Evolutionary conservation across 2,329 filamentous ascomycete species (phyloP).

Genomic region (Aspergillus puulaauensis): DNA sequence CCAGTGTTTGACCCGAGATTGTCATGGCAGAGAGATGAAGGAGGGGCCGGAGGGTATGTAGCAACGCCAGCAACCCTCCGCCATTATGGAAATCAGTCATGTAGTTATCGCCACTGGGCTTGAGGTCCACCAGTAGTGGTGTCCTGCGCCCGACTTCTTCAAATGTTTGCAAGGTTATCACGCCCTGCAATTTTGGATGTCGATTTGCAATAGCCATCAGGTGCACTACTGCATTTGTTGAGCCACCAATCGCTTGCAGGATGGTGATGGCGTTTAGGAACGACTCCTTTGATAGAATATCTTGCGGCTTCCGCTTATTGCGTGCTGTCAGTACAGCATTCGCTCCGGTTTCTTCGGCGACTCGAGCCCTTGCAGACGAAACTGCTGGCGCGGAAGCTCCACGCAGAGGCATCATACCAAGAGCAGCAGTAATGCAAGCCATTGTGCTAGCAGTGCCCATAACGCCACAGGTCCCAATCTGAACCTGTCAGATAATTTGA

Average conservation of each 20-base stretch:
- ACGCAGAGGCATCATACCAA: constrained; percentile 54
- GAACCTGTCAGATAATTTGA: neutral
- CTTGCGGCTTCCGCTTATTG: constrained; percentile 43
- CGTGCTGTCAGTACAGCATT: constrained; percentile 48
- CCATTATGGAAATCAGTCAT: constrained; percentile 58
- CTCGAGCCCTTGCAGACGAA: constrained; percentile 50
- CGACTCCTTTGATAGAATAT: constrained; percentile 47
- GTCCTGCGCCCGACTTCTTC: constrained; percentile 50
- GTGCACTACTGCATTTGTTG: constrained; percentile 57
- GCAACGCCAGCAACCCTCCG: constrained; percentile 51
- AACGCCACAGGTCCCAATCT: constrained; percentile 56
- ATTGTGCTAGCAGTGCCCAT: constrained; percentile 61
- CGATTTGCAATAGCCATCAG: constrained; percentile 55
- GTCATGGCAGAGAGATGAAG: constrained; percentile 49
- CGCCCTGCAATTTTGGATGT: constrained; percentile 48
- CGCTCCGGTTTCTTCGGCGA: constrained; percentile 56
- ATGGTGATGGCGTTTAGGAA: constrained; percentile 55
- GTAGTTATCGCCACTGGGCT: constrained; percentile 54
- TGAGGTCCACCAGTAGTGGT: constrained; percentile 52
- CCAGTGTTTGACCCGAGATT: constrained; percentile 49
- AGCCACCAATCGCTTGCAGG: constrained; percentile 57
- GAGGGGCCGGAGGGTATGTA: constrained; percentile 48
- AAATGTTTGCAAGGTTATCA: constrained; percentile 47
- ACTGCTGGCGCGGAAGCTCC: constrained; percentile 56
- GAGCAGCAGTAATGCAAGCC: constrained; percentile 53